These are phyloP conservation scores for Primulina tabacum DNA, from an alignment of 257 asterid genomes.

Conservation along the genomic window DNA sequence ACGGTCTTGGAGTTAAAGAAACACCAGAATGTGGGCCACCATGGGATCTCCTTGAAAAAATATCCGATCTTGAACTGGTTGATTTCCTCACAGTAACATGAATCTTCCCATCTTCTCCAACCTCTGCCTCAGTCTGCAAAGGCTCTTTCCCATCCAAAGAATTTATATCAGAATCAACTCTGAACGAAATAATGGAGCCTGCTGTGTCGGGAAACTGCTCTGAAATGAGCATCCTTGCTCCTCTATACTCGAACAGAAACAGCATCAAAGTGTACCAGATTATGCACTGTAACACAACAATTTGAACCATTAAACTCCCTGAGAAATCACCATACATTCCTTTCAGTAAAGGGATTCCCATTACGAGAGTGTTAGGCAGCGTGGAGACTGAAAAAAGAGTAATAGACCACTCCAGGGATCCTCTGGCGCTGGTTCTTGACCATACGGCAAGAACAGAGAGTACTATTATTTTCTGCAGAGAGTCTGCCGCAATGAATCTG, in stretches of 20 bases:
- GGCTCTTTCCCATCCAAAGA: slow-evolving; percentile 63
- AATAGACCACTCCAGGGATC: slow-evolving; percentile 67
- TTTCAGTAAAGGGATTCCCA: slow-evolving; percentile 63
- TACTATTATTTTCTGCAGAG: slow-evolving; percentile 56
- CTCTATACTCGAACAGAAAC: slow-evolving; percentile 60
- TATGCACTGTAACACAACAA: slow-evolving; percentile 64
- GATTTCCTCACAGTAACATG: slow-evolving; percentile 64
- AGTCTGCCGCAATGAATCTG: slow-evolving; percentile 73
- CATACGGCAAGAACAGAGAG: slow-evolving; percentile 50
- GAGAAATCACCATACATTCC: slow-evolving; percentile 62
- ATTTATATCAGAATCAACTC: slow-evolving; percentile 59
- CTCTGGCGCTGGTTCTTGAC: slow-evolving; percentile 47
- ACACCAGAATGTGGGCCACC: slow-evolving; percentile 45
- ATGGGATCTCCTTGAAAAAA: slow-evolving; percentile 45
- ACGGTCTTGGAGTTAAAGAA: slow-evolving; percentile 53
- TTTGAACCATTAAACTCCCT: slow-evolving; percentile 60
- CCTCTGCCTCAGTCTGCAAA: slow-evolving; percentile 56
- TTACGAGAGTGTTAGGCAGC: slow-evolving; percentile 62
- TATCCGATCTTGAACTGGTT: slow-evolving; percentile 55
- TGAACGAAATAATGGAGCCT: slow-evolving; percentile 47
- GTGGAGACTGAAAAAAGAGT: slow-evolving; percentile 67
- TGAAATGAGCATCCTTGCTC: slow-evolving; percentile 56
- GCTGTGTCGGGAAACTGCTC: slow-evolving; percentile 78
- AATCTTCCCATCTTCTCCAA: slow-evolving; percentile 65
- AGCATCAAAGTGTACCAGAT: slow-evolving; percentile 76